Evolutionary conservation across 2,329 filamentous ascomycete species (phyloP), one percentile per base, ranked within the genome.

Genomic region (Paracoccidioides lutzii): DNA sequence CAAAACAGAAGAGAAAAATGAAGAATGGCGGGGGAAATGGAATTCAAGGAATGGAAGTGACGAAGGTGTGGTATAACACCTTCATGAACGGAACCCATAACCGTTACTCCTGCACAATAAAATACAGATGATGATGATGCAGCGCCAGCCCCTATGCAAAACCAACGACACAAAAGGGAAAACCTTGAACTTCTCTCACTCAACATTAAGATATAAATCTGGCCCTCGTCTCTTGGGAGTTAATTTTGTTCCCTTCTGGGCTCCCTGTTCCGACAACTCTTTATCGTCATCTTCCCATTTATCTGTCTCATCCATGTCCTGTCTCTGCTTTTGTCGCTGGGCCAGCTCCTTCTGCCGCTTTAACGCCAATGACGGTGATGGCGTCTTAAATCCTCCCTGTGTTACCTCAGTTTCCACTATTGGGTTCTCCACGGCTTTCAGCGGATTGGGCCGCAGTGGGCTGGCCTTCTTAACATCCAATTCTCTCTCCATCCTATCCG

Each of bases 171-270:
- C 4, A 28, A 32, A 14, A 33, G 5, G 15, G 12, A 44, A 38
- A 45, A 4, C 14, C 28, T 9, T 6, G 15, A 15, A 33, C 14
- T 28, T 14, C 37, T 38, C 14, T 64, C 54, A 67, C 45, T 69
- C 67, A 44, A 69, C 67, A 32, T 61, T 63, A 5, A 69, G 57
- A 40, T 67, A 66, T 57, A 70, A 55, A 58, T 70, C 67, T 10
- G 59, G 59, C 8, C 67, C 67, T 44, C 62, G 55, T 53, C 61
- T 62, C 5, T 66, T 67, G 4, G 66, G 67, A 3, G 65, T 69
- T 50, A 70, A 51, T 50, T 68, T 67, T 49, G 61, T 62, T 54
- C 66, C 65, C 12, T 58, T 59, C 5, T n/a, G 12, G 61, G 62
- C 6, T 59, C 61, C 4, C 59, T 61, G 9, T 12, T 52, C 35